Base-by-base conservation (phyloP, 148 eudicot genomes). In the Fagopyrum tataricum region DNA sequence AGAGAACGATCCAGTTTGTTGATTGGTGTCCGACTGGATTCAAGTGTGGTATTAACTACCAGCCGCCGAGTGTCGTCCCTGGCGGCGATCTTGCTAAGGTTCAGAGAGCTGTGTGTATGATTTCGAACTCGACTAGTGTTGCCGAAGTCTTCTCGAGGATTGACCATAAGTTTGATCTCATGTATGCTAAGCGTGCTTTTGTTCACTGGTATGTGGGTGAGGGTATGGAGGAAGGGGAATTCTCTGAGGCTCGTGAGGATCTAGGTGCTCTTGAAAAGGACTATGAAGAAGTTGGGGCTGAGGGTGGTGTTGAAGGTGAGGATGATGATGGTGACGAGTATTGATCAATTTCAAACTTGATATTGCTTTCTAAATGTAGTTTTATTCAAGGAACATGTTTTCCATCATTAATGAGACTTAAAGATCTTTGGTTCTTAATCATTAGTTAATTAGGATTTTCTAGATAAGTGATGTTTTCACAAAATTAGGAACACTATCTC, bases 161-260 rank as follows among this genome's bases (percentile, higher is more conserved):
- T 44, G 83, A 83, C 44, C 83, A 78, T 40, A 83, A 83, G 79
- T 83, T 83, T 46, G 86, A 80, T 56, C 81, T 83, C 42, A 83
- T 83, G 85, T 83, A 83, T 26, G 76, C 86, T 5, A 83, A 83
- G 79, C 73, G 86, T 47, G 83, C 83, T 6, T 80, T 83, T 70
- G 86, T 80, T 20, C 83, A 83, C 42, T 80, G 86, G 86, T 83
- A 83, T 7, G 86, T 83, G 52, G 86, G 86, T 70, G 83, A 83
- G 81, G 86, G 86, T 41, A 83, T 83, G 86, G 86, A 83, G 74
- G 86, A 83, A 78, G 86, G 86, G n/a, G 86, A 80, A 77, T 83
- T 83, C 75, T 78, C 79, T 5, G 86, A 80, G 42, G 86, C 86
- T 51, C 75, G 83, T 12, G 83, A 83, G 76, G 86, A 83, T 78